These are phyloP conservation scores for Dactylonectria macrodidyma DNA, from an alignment of 2,329 filamentous ascomycete species.

Conservation along the genomic window DNA sequence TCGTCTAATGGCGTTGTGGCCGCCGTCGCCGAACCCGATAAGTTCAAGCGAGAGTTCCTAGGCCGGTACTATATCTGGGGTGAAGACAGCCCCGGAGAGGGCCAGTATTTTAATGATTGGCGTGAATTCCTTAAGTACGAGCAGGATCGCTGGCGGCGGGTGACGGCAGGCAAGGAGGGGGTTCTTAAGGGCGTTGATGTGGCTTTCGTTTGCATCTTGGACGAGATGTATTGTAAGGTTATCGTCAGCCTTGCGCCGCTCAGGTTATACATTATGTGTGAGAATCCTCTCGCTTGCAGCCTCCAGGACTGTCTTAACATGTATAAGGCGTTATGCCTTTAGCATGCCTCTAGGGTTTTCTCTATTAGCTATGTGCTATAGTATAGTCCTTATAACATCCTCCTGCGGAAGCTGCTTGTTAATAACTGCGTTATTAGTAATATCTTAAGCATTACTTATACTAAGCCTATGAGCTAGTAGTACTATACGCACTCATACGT, in stretches of 20 bases:
- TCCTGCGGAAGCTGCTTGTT: constrained; percentile 83
- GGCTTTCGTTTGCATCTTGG: constrained; percentile 78
- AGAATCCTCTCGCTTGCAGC: constrained; percentile 91
- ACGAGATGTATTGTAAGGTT: constrained; percentile 90
- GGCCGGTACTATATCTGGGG: constrained; percentile 83
- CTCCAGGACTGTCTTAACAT: constrained; percentile 85
- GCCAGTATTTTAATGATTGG: constrained; percentile 83
- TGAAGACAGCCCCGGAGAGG: constrained; percentile 62
- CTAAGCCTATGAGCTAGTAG: constrained; percentile 96
- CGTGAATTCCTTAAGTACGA: constrained; percentile 85
- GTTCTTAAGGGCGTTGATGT: constrained; percentile 73
- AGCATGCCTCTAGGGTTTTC: constrained; percentile 70
- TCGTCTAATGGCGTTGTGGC: constrained; percentile 78
- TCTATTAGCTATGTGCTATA: constrained; percentile 94
- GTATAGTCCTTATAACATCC: constrained; percentile 93
- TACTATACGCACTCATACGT: constrained; percentile 95
- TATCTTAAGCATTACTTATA: constrained; percentile 88
- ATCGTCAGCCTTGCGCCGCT: constrained; percentile 80
- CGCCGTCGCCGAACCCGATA: constrained; percentile 85
- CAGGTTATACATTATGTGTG: constrained; percentile 89
- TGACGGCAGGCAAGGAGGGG: constrained; percentile 60
- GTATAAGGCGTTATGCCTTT: constrained; percentile 68
- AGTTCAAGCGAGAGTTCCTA: constrained; percentile 81
- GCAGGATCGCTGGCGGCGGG: constrained; percentile 69
- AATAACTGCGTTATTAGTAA: constrained; percentile 85